phyloP scores from a whole-genome alignment of 1,139 yeast genomes.

The Williopsis jadinii region DNA sequence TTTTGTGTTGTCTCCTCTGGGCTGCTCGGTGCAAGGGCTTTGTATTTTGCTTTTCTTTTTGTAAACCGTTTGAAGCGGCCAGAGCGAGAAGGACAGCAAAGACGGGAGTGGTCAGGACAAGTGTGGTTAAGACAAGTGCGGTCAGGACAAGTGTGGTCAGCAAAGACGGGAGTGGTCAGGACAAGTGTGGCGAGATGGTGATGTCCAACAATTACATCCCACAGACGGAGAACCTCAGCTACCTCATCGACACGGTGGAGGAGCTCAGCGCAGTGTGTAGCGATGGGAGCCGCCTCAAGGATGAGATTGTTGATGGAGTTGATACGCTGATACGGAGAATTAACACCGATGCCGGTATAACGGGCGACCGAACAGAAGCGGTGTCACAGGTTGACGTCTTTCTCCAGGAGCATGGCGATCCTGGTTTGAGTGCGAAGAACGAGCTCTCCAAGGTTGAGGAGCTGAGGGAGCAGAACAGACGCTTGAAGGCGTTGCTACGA shows the following conservation, averaged over 20 bases:
- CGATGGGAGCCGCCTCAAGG: constrained; percentile 7
- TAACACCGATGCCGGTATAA: constrained; percentile 8
- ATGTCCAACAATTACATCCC: constrained; percentile 15
- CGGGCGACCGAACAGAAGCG: constrained; percentile 3
- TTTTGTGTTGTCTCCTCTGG: too few relatives aligned
- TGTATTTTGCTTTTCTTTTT: too few relatives aligned
- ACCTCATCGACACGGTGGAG: constrained; percentile 9
- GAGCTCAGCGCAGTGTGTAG: constrained; percentile 8
- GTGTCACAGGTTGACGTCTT: constrained; percentile 10
- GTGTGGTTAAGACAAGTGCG: too few relatives aligned
- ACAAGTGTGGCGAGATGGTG: constrained; percentile 5
- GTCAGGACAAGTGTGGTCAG: too few relatives aligned
- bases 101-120: too few relatives aligned
- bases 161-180: too few relatives aligned
- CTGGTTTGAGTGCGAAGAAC: neutral
- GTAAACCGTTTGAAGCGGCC: too few relatives aligned
- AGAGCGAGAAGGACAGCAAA: too few relatives aligned
- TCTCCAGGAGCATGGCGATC: constrained; percentile 2
- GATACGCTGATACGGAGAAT: constrained; percentile 13
- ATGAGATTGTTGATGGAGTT: constrained; percentile 9
- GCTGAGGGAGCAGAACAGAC: constrained; percentile 12
- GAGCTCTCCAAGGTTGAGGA: constrained; percentile 1
- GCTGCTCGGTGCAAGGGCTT: too few relatives aligned
- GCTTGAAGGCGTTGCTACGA: constrained; percentile 10
- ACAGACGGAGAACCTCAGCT: constrained; percentile 19